These are phyloP conservation scores for Breviolum minutum DNA, from an alignment of 73 alveolate genomes.

Conservation along the genomic window DNA sequence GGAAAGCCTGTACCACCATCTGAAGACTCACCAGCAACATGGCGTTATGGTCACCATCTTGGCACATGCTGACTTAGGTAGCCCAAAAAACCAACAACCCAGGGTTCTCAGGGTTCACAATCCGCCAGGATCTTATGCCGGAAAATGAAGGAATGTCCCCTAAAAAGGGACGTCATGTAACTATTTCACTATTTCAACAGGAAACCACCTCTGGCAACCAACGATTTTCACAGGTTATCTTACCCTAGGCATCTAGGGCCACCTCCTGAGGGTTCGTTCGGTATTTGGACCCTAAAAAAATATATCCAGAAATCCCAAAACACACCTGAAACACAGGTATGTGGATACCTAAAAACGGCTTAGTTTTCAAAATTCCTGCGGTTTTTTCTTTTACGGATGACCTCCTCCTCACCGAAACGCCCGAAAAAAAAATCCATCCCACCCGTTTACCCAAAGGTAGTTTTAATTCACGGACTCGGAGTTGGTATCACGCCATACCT, in stretches of 20 bases:
- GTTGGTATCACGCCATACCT: conserved; percentile 64
- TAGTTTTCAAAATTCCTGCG: too few relatives aligned
- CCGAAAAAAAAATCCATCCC: too few relatives aligned
- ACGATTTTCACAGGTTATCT: neutral
- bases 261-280: too few relatives aligned
- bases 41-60: neutral
- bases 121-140: neutral
- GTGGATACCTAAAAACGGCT: too few relatives aligned
- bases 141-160: neutral
- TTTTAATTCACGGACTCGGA: conserved; percentile 38
- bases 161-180: neutral
- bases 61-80: too few relatives aligned
- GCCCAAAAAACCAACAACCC: neutral
- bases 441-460: neutral
- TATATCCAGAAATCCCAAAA: too few relatives aligned
- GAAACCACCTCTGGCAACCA: too few relatives aligned
- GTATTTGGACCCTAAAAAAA: too few relatives aligned
- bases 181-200: neutral
- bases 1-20: conserved; percentile 54
- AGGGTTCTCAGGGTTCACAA: neutral
- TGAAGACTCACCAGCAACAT: conserved; percentile 31
- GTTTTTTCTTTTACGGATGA: too few relatives aligned
- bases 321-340: too few relatives aligned
- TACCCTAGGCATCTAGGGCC: too few relatives aligned
- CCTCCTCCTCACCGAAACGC: too few relatives aligned